These are phyloP conservation scores for Acanthamoeba sp. DNA, from an alignment of 208 protist genomes.

Conservation along the genomic window DNA sequence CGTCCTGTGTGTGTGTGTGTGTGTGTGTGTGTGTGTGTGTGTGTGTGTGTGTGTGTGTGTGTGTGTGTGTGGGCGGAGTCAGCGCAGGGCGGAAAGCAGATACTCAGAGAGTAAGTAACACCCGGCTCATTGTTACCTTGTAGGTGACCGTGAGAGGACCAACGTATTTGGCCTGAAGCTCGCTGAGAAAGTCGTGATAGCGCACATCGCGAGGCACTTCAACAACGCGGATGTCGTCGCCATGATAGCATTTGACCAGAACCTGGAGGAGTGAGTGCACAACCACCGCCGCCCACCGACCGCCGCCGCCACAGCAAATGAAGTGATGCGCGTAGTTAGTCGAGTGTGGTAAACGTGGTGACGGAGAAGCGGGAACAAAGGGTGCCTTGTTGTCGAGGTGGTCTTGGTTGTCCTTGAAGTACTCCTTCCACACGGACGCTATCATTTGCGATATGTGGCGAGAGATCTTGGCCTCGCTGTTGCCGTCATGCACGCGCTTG, in stretches of 20 bases:
- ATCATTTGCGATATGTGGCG: slow-evolving; percentile 33
- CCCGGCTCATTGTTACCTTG: not conserved
- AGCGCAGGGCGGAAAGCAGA: not conserved
- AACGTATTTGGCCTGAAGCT: slow-evolving; percentile 41
- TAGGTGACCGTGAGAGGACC: slow-evolving; percentile 11
- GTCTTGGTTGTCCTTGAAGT: slow-evolving; percentile 23
- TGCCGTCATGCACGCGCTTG: slow-evolving; percentile 49
- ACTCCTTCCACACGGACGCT: slow-evolving; percentile 31
- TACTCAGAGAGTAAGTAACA: not conserved
- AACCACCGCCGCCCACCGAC: too few relatives aligned
- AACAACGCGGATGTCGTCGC: slow-evolving; percentile 54
- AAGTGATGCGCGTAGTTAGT: not conserved
- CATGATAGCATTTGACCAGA: slow-evolving; percentile 15
- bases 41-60: not conserved
- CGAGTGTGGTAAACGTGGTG: not conserved
- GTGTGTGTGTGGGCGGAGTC: not conserved
- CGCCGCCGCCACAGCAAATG: too few relatives aligned
- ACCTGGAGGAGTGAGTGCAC: slow-evolving; percentile 19
- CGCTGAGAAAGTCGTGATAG: not conserved
- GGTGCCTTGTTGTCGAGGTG: not conserved
- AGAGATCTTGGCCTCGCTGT: slow-evolving; percentile 38
- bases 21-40: not conserved
- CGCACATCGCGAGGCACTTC: not conserved
- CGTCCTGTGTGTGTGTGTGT: not conserved
- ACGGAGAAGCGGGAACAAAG: not conserved